phyloP scores from a whole-genome alignment of 768 basidiomycete species.

The Rubroboletus satanas region DNA sequence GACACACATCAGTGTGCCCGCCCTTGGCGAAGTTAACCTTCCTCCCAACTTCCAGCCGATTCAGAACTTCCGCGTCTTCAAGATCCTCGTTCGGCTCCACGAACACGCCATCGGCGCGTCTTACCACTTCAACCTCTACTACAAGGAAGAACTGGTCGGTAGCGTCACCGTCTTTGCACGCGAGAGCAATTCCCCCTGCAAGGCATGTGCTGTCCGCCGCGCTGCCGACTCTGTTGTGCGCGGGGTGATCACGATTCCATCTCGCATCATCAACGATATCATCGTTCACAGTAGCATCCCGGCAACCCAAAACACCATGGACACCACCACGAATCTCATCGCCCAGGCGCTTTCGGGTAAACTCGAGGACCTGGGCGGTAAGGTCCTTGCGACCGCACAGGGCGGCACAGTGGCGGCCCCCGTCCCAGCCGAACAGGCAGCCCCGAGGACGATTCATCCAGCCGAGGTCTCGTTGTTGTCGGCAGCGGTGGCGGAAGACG shows the following conservation, averaged over 20 bases:
- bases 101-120: conserved; percentile 25
- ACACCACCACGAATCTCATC: conserved; percentile 11
- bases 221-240: conserved; percentile 13
- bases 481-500: conserved; percentile 19
- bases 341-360: conserved; percentile 11
- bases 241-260: conserved; percentile 25
- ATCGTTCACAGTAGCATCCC: conserved; percentile 10
- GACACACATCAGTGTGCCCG: conserved; percentile 19
- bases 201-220: conserved; percentile 24
- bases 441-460: conserved; percentile 15
- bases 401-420: background rate
- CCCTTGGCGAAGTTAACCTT: conserved; percentile 1
- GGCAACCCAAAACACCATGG: conserved; percentile 8
- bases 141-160: conserved; percentile 19
- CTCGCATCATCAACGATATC: conserved; percentile 20
- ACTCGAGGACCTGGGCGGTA: conserved; percentile 16
- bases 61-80: conserved; percentile 24
- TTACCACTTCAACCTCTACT: conserved; percentile 23
- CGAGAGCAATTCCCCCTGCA: conserved; percentile 22
- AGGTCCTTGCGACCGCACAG: conserved; percentile 16
- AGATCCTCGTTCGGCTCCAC: conserved; percentile 21
- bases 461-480: conserved; percentile 22
- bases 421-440: conserved; percentile 1
- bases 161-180: conserved; percentile 23
- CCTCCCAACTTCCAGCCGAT: conserved; percentile 17